Evolutionary conservation across 2,329 filamentous ascomycete genomes (phyloP), one percentile per base, ranked within the genome.

Genomic region (Fusarium verrucosum): DNA sequence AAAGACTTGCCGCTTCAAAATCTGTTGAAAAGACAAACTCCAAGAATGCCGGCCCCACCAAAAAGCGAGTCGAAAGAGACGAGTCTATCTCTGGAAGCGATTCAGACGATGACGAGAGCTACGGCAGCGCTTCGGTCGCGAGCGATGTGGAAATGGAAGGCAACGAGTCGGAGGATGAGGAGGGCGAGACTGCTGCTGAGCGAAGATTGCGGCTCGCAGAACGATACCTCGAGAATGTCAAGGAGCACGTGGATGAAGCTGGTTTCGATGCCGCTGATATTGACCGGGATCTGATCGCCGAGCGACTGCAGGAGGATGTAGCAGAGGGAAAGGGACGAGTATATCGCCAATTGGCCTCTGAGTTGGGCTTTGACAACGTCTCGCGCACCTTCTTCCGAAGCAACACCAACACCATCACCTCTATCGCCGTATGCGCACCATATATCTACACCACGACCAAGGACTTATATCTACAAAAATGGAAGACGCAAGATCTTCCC

Each of bases 221-320:
- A 79, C 88, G 92, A 72, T 98, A 99, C 76, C 85, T 99, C 51
- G 90, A 97, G 51, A 97, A 96, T 74, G 88, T 97, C 62, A 88
- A 90, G 72, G 86, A 91, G 72, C 91, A 97, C 68, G 88, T 92
- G 56, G 90, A 96, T 70, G 90, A 92, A 65, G 70, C 73, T 42
- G 95, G 93, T 35, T 99, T 98, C 73, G 93, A 99, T 78, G 95
- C 95, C 9, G 93, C 90, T 70, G 92, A 98, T 50, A 91, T 99
- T 57, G 95, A 98, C 79, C 85, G 90, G 58, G 95, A 99, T 74
- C 81, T 97, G 70, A 94, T 99, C 71, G 93, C 94, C 37, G 92
- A 96, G 76, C 84, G 94, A 70, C 81, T 99, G 70, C 89, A 94
- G 77, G 92, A 97, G 78, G 95, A 98, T 75, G 92, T 95, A 38